These are phyloP conservation scores for Microstegium vimineum DNA, from an alignment of 176 grass and related monocot genomes.

Conservation along the genomic window DNA sequence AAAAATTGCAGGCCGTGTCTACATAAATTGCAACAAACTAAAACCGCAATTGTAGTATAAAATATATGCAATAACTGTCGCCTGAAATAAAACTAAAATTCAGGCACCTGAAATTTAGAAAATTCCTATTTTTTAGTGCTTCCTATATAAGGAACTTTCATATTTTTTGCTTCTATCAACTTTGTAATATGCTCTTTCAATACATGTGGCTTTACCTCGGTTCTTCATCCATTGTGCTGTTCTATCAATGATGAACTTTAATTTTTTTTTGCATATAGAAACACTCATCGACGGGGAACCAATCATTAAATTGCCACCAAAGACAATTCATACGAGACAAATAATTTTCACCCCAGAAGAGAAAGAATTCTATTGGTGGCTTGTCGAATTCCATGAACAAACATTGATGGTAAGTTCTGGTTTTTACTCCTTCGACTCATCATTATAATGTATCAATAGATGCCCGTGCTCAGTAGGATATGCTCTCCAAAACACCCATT, in stretches of 20 bases:
- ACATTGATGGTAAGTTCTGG: slow-evolving; percentile 56
- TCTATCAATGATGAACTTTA: neutral
- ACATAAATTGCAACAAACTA: too few species aligned
- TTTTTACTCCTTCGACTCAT: neutral
- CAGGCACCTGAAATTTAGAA: too few species aligned
- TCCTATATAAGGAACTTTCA: too few species aligned
- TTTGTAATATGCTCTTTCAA: neutral
- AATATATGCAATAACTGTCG: too few species aligned
- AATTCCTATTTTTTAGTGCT: neutral
- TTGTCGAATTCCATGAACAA: slow-evolving; percentile 54
- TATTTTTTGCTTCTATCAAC: too few species aligned
- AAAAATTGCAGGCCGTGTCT: too few species aligned
- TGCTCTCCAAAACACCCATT: neutral
- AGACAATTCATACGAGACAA: slow-evolving; percentile 51
- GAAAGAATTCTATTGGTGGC: slow-evolving; percentile 55
- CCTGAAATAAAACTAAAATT: too few species aligned
- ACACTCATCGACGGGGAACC: slow-evolving; percentile 70
- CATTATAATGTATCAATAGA: neutral
- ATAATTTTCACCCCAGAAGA: slow-evolving; percentile 64
- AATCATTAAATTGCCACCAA: slow-evolving; percentile 76
- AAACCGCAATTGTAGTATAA: too few species aligned
- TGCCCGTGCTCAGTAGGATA: neutral
- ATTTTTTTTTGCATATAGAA: slow-evolving; percentile 29
- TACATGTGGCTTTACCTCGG: neutral
- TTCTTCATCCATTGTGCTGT: neutral